phyloP scores from a whole-genome alignment of 192 early-diverging fungal species.

The Rhizophagus clarus region DNA sequence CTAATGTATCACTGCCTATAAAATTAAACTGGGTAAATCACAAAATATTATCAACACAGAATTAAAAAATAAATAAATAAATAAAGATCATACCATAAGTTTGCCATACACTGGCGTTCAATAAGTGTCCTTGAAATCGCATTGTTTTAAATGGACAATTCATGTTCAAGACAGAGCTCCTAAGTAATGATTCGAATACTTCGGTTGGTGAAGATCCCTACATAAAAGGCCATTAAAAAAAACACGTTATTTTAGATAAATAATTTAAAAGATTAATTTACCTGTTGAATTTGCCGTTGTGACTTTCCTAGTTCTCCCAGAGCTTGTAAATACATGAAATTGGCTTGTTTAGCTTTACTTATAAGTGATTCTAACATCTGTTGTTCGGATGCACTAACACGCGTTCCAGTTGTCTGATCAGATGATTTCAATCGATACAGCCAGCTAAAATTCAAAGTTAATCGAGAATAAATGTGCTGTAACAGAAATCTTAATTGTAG shows the following conservation, averaged over 20 bases:
- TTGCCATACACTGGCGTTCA: slow-evolving; percentile 23
- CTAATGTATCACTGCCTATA: background rate
- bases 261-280: background rate
- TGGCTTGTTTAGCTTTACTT: slow-evolving; percentile 24
- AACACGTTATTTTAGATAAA: background rate
- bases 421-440: slow-evolving; percentile 29
- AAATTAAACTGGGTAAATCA: background rate
- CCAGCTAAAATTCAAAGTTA: slow-evolving; percentile 21
- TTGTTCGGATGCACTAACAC: slow-evolving; percentile 14
- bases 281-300: slow-evolving; percentile 27
- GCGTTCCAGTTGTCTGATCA: background rate
- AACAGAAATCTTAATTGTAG: background rate
- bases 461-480: background rate
- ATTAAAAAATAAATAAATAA: background rate
- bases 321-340: slow-evolving; percentile 14
- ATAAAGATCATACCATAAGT: slow-evolving; percentile 23
- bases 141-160: slow-evolving; percentile 17
- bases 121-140: slow-evolving; percentile 13
- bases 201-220: slow-evolving; percentile 24
- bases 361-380: slow-evolving; percentile 33
- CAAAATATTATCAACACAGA: background rate
- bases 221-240: background rate
- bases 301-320: slow-evolving; percentile 29
- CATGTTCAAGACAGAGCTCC: slow-evolving; percentile 21
- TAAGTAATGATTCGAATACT: slow-evolving; percentile 30